Evolutionary conservation across 495 filamentous ascomycete species (phyloP).

Genomic region (Penicillium verhagenii): DNA sequence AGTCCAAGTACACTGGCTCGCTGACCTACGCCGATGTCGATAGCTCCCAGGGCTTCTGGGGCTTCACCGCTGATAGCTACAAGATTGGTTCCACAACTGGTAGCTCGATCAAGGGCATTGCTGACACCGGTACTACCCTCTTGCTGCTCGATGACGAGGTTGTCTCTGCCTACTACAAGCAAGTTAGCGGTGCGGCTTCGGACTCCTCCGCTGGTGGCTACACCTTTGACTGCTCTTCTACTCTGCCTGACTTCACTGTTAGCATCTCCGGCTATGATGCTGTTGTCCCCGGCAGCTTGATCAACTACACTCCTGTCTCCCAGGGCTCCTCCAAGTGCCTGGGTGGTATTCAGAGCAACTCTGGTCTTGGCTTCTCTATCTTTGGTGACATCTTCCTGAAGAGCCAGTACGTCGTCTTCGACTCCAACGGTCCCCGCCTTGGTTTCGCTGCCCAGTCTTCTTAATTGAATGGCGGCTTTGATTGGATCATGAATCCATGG

Average conservation of each 20-base stretch:
- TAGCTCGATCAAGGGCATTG: conserved; percentile 34
- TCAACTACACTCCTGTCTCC: conserved; percentile 44
- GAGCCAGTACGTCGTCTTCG: conserved; percentile 75
- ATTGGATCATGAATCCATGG: neutral
- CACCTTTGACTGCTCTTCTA: conserved; percentile 61
- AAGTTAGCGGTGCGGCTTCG: conserved; percentile 53
- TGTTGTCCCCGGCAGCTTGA: conserved; percentile 42
- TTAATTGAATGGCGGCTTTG: conserved; percentile 11
- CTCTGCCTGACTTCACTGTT: conserved; percentile 62
- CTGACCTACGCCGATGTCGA: conserved; percentile 62
- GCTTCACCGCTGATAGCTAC: conserved; percentile 63
- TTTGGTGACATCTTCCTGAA: conserved; percentile 80
- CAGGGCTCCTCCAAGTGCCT: conserved; percentile 53
- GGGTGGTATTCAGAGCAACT: conserved; percentile 63
- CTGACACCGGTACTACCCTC: conserved; percentile 71
- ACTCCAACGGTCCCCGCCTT: conserved; percentile 53
- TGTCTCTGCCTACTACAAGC: conserved; percentile 62
- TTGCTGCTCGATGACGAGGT: conserved; percentile 57
- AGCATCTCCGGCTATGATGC: conserved; percentile 48
- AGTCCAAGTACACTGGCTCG: conserved; percentile 57
- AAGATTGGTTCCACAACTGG: conserved; percentile 49
- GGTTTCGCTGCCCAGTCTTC: conserved; percentile 57
- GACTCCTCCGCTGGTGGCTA: conserved; percentile 57
- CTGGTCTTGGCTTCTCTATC: conserved; percentile 64
- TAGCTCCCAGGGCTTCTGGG: conserved; percentile 66